Evolutionary conservation across 148 eudicot genomes (phyloP).

Genomic region (Diospyros lotus): DNA sequence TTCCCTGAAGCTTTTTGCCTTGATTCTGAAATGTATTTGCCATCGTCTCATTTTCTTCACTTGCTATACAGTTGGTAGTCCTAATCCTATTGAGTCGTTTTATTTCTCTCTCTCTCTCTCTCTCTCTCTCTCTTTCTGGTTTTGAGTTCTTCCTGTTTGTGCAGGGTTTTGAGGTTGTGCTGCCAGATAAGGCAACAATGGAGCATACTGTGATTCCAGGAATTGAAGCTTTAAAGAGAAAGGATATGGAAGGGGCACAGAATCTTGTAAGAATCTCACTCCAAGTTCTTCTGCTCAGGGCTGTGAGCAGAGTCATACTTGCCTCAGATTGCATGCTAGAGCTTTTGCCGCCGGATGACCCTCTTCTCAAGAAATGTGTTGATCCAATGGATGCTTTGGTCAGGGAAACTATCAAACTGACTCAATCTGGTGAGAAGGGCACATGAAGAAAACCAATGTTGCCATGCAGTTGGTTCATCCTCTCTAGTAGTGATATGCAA

Average conservation of each 20-base stretch:
- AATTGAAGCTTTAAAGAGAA: conserved; percentile 53
- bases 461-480: neutral
- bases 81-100: too few relatives aligned
- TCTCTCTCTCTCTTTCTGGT: too few relatives aligned
- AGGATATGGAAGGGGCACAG: conserved; percentile 61
- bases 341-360: conserved; percentile 63
- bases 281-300: conserved; percentile 69
- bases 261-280: conserved; percentile 63
- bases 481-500: neutral
- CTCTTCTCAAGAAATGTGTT: conserved; percentile 60
- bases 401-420: conserved; percentile 39
- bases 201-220: conserved; percentile 63
- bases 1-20: too few relatives aligned
- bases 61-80: too few relatives aligned
- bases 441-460: conserved; percentile 9
- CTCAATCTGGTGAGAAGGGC: conserved; percentile 29
- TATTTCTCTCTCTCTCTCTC: too few relatives aligned
- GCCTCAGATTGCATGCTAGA: conserved; percentile 54
- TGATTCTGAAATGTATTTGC: too few relatives aligned
- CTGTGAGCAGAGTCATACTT: conserved; percentile 57
- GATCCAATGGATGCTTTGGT: conserved; percentile 72
- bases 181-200: conserved; percentile 70
- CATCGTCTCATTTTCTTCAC: too few relatives aligned
- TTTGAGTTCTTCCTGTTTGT: neutral
- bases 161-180: conserved; percentile 74